Percentiles rank a stretch among this genome's conserved stretches.
phyloP scores from a whole-genome alignment of 192 early-diverging fungal genomes.

The Coemansia aciculifera region DNA sequence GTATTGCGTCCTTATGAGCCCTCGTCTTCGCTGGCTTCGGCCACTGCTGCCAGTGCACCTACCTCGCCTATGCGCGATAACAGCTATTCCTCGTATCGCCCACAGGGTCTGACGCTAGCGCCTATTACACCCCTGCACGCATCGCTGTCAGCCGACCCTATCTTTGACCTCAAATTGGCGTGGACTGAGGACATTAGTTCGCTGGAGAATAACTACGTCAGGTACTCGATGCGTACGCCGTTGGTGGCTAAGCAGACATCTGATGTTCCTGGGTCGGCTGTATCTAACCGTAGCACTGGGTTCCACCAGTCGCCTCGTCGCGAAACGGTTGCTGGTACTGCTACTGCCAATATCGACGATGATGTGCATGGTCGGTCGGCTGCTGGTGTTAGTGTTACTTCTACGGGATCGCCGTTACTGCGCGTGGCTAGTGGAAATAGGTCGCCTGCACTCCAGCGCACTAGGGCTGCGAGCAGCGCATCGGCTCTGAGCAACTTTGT shows the following conservation, averaged over 20 bases:
- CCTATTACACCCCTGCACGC: slow-evolving; percentile 10
- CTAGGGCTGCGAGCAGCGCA: slow-evolving; percentile 35
- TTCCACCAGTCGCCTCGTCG: slow-evolving; percentile 1
- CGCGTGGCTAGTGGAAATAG: slow-evolving; percentile 25
- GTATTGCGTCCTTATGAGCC: not conserved
- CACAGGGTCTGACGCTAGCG: slow-evolving; percentile 1
- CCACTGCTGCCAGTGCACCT: slow-evolving; percentile 10
- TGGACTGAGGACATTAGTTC: slow-evolving; percentile 52
- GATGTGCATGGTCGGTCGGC: not conserved
- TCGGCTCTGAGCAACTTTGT: slow-evolving; percentile 33
- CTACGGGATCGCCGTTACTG: slow-evolving; percentile 13
- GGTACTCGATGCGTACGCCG: slow-evolving; percentile 42
- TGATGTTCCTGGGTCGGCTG: not conserved
- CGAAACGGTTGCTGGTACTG: not conserved
- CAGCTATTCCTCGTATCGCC: slow-evolving; percentile 9
- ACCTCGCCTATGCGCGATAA: slow-evolving; percentile 17
- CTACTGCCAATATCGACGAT: not conserved
- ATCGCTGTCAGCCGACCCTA: slow-evolving; percentile 11
- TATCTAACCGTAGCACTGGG: not conserved
- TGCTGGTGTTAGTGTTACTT: not conserved
- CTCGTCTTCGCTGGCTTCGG: not conserved
- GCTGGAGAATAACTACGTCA: slow-evolving; percentile 48
- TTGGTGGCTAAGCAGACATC: not conserved
- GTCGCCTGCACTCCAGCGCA: slow-evolving; percentile 22
- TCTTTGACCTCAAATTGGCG: slow-evolving; percentile 30